Evolutionary conservation across 768 basidiomycete species (phyloP).

Genomic region (Suillus brevipes): DNA sequence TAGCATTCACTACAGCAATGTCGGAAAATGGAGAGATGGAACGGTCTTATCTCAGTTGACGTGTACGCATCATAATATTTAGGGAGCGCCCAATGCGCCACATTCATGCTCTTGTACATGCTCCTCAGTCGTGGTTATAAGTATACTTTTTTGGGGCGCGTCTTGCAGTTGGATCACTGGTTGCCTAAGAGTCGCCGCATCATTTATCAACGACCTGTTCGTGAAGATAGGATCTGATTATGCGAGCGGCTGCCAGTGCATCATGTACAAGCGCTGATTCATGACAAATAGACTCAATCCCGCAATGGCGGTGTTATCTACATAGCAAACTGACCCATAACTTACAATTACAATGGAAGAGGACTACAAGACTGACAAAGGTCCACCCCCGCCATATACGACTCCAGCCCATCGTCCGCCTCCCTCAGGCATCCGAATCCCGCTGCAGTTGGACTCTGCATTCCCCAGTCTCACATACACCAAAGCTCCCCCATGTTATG

Average conservation of each 20-base stretch:
- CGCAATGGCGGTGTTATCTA: neutral
- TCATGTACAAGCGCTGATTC: neutral
- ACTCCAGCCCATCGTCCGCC: slow-evolving; percentile 33
- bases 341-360: neutral
- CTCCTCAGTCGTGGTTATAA: too few species aligned
- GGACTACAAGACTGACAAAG: neutral
- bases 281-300: neutral
- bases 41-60: slow-evolving; percentile 6
- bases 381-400: neutral
- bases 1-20: neutral
- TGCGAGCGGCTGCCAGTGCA: too few species aligned
- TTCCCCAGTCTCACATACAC: slow-evolving; percentile 43
- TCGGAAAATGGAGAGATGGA: slow-evolving; percentile 7
- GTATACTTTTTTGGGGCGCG: too few species aligned
- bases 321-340: neutral
- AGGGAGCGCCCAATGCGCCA: neutral
- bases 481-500: slow-evolving; percentile 53
- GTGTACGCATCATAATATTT: too few species aligned
- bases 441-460: slow-evolving; percentile 42
- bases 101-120: too few species aligned
- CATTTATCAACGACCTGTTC: too few species aligned
- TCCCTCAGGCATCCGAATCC: slow-evolving; percentile 67
- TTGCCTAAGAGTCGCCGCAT: too few species aligned
- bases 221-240: too few species aligned
- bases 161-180: too few species aligned